phyloP scores from a whole-genome alignment of 257 asterid genomes.

The Handroanthus guayacan region DNA sequence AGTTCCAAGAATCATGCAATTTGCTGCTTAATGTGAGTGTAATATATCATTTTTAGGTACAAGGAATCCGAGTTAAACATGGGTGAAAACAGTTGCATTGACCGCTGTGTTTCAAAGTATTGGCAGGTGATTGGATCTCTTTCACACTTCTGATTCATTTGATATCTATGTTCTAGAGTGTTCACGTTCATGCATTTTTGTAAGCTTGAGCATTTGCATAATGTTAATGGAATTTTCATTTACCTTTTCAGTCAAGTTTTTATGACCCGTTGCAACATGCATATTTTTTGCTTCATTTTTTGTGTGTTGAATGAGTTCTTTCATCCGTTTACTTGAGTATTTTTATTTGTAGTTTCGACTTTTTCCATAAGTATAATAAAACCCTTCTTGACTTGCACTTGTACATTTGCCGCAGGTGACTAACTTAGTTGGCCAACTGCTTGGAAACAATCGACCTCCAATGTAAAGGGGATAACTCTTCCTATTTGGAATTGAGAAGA shows the following conservation, averaged over 20 bases:
- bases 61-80: slow-evolving; percentile 90
- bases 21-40: slow-evolving; percentile 2
- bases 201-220: not conserved
- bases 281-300: not conserved
- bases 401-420: slow-evolving; percentile 71
- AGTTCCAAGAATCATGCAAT: not conserved
- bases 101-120: slow-evolving; percentile 88
- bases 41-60: slow-evolving; percentile 51
- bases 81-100: slow-evolving; percentile 94
- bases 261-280: not conserved
- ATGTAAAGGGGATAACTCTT: slow-evolving; percentile 51
- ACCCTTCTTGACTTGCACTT: slow-evolving; percentile 20
- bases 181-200: not conserved
- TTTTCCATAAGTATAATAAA: not conserved
- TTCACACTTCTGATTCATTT: not conserved
- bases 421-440: slow-evolving; percentile 88
- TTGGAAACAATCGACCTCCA: slow-evolving; percentile 72
- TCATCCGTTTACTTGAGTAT: not conserved
- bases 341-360: not conserved
- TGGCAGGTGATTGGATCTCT: slow-evolving; percentile 52
- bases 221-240: not conserved
- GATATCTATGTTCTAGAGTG: not conserved
- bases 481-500: slow-evolving; percentile 31
- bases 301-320: not conserved
- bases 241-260: not conserved